Percentiles rank a stretch among this genome's conserved stretches.
Evolutionary conservation across 2,329 filamentous ascomycete species (phyloP).

Genomic region (Xylaria sp.): DNA sequence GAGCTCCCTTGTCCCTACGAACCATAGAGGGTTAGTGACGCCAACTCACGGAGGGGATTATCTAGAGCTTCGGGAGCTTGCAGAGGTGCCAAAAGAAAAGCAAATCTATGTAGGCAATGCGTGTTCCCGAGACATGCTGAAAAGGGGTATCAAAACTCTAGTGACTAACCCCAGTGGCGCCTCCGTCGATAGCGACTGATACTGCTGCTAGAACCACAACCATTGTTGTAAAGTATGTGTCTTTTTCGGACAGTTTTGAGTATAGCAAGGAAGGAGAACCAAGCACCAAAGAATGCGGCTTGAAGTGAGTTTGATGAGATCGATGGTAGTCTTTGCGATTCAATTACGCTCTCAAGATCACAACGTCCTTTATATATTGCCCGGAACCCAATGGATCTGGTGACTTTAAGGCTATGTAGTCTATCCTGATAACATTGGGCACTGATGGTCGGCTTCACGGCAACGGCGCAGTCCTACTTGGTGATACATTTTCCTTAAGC

Average conservation of each 20-base stretch:
- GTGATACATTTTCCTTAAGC: not conserved
- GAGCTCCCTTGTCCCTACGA: constrained; percentile 11
- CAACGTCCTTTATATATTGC: constrained; percentile 11
- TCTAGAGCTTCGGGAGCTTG: too few relatives aligned
- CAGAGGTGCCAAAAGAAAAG: too few relatives aligned
- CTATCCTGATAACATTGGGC: not conserved
- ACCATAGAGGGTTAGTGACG: too few relatives aligned
- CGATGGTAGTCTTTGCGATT: not conserved
- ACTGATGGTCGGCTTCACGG: not conserved
- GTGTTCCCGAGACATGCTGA: too few relatives aligned
- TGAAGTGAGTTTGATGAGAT: constrained; percentile 1
- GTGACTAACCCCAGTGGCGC: too few relatives aligned
- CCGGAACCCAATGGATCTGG: not conserved
- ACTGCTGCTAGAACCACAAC: constrained; percentile 29
- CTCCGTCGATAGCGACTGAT: constrained; percentile 13
- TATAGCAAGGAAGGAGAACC: not conserved
- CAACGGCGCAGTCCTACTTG: constrained; percentile 1
- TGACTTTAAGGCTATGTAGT: not conserved
- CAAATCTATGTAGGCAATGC: too few relatives aligned
- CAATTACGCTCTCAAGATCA: not conserved
- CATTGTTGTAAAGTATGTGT: not conserved
- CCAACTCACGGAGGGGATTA: too few relatives aligned
- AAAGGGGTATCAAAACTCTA: too few relatives aligned
- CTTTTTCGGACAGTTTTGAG: not conserved
- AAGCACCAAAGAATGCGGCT: not conserved